Evolutionary conservation across 148 eudicot genomes (phyloP).

Genomic region (Fagopyrum esculentum): DNA sequence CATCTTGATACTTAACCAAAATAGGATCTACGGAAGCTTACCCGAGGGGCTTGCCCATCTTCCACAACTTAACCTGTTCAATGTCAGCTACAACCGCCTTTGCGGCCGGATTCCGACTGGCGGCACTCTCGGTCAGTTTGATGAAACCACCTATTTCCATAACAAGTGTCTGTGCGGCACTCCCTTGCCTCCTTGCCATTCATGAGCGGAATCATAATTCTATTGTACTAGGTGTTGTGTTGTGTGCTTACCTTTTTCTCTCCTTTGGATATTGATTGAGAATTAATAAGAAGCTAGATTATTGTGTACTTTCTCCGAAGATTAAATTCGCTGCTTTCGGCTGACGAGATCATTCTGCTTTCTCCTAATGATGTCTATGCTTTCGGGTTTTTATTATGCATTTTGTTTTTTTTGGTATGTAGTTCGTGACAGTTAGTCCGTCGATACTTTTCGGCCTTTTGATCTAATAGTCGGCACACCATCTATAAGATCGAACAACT

Average conservation of each 20-base stretch:
- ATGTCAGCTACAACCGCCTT: conserved; percentile 37
- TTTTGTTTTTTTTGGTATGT: too few species aligned
- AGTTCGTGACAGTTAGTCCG: too few species aligned
- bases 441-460: too few species aligned
- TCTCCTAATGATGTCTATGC: too few species aligned
- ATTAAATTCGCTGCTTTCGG: too few species aligned
- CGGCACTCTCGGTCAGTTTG: conserved; percentile 18
- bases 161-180: conserved; percentile 17
- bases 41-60: conserved; percentile 19
- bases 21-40: conserved; percentile 33
- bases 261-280: not conserved
- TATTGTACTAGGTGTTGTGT: too few species aligned
- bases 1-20: conserved; percentile 24
- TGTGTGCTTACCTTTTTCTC: not conserved
- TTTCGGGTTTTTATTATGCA: too few species aligned
- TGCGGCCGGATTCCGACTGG: conserved; percentile 37
- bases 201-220: not conserved
- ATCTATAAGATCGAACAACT: too few species aligned
- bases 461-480: too few species aligned
- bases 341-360: too few species aligned
- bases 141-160: conserved; percentile 4
- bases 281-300: not conserved
- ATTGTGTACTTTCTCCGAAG: too few species aligned
- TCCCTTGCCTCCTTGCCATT: conserved; percentile 15
- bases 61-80: conserved; percentile 16